Percentiles rank a stretch among this genome's conserved stretches.
Conservation (phyloP, 2,329 filamentous ascomycete species). For the Colletotrichum shisoi region DNA sequence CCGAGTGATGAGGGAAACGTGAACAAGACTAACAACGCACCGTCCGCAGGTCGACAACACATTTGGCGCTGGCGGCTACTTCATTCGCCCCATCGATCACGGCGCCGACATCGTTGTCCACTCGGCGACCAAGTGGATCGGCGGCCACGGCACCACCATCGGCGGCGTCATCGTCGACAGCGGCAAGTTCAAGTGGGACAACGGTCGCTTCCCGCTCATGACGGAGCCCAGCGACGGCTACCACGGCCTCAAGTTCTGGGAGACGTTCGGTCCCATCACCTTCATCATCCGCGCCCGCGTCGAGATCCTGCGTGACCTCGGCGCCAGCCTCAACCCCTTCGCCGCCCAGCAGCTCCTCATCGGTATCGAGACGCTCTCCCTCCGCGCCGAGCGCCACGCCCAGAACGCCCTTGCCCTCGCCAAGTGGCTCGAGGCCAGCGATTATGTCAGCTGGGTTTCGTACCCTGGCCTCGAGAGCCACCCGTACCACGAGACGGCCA, state of each 20-base stretch:
- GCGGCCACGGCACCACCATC: conserved; percentile 92
- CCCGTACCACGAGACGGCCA: conserved; percentile 78
- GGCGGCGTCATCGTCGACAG: conserved; percentile 85
- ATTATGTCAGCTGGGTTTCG: conserved; percentile 89
- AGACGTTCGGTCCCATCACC: conserved; percentile 83
- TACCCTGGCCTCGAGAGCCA: conserved; percentile 90
- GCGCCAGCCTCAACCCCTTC: conserved; percentile 84
- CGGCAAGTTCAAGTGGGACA: conserved; percentile 94
- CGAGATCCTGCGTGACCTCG: conserved; percentile 88
- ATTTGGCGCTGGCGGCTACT: conserved; percentile 92
- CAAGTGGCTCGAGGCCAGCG: conserved; percentile 81
- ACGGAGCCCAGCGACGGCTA: conserved; percentile 87
- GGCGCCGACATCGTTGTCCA: conserved; percentile 94
- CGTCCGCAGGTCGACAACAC: conserved; percentile 81
- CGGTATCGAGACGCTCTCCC: conserved; percentile 86
- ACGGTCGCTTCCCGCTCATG: conserved; percentile 88
- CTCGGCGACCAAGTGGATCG: conserved; percentile 97
- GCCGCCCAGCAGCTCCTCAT: conserved; percentile 90
- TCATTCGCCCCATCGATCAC: conserved; percentile 83
- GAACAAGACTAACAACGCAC: neutral
- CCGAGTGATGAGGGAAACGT: neutral
- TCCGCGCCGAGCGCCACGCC: conserved; percentile 86
- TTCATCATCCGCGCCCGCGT: conserved; percentile 88
- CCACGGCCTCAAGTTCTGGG: conserved; percentile 93
- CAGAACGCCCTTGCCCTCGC: conserved; percentile 83